Conservation (phyloP, 1,284 basidiomycete species). For the Tilletiaria anomala region DNA sequence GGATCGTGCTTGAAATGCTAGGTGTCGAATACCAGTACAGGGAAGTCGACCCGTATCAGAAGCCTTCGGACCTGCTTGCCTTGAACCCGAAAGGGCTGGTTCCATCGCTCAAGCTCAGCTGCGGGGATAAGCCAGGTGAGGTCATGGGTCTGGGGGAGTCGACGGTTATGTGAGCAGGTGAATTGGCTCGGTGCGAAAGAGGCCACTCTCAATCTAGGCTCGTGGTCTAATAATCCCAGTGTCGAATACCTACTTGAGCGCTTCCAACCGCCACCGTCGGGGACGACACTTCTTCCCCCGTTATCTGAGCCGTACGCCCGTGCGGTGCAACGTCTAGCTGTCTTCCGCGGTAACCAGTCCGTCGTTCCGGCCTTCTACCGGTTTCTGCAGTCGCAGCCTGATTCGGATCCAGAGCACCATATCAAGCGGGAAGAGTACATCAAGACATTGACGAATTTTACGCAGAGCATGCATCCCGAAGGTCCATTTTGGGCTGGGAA, state of each 20-base stretch:
- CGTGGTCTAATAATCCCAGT: slow-evolving; percentile 59
- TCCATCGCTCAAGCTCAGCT: slow-evolving; percentile 50
- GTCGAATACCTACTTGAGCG: slow-evolving; percentile 61
- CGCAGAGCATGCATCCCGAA: too few relatives aligned
- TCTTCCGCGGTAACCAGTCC: slow-evolving; percentile 53
- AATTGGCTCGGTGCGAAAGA: not conserved
- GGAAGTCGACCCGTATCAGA: slow-evolving; percentile 68
- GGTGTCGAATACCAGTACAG: too few relatives aligned
- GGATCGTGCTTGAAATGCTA: too few relatives aligned
- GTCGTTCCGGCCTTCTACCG: slow-evolving; percentile 64
- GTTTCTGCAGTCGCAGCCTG: slow-evolving; percentile 63
- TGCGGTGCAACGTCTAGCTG: slow-evolving; percentile 54
- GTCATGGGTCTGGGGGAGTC: slow-evolving; percentile 20
- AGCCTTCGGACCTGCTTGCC: slow-evolving; percentile 59
- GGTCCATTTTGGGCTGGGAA: slow-evolving; percentile 49
- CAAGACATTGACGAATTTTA: too few relatives aligned
- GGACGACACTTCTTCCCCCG: slow-evolving; percentile 48
- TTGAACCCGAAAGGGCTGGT: slow-evolving; percentile 66
- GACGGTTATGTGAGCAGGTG: slow-evolving; percentile 16
- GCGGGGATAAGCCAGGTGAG: slow-evolving; percentile 1
- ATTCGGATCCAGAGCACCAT: too few relatives aligned
- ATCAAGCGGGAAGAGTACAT: too few relatives aligned
- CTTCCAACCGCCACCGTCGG: slow-evolving; percentile 25
- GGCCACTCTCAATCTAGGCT: slow-evolving; percentile 41
- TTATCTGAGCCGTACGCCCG: slow-evolving; percentile 52